Conservation (phyloP, 2,329 filamentous ascomycete genomes). For the Allantophomopsis lycopodina region DNA sequence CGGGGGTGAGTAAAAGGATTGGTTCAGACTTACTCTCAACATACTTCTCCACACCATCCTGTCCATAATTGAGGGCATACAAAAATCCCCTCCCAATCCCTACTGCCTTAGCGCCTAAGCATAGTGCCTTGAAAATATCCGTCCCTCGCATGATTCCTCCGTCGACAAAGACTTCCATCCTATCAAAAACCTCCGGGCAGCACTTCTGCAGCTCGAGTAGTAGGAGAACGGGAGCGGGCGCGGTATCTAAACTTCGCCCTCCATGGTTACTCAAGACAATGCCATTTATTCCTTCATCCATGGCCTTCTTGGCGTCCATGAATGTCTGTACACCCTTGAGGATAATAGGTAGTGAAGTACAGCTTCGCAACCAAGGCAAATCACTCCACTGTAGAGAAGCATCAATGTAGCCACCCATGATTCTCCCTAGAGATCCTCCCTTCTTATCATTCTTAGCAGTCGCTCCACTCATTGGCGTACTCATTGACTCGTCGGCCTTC, state of each 20-base stretch:
- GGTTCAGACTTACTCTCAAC: conserved; percentile 30
- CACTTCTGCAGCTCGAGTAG: conserved; percentile 48
- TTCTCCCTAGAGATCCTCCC: conserved; percentile 38
- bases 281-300: conserved; percentile 47
- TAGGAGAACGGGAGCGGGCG: conserved; percentile 39
- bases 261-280: conserved; percentile 63
- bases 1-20: not conserved
- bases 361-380: conserved; percentile 47
- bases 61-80: conserved; percentile 46
- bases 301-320: conserved; percentile 44
- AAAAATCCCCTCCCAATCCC: conserved; percentile 48
- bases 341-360: conserved; percentile 40
- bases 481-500: conserved; percentile 29
- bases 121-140: conserved; percentile 54
- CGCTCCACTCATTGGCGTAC: conserved; percentile 34
- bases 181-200: conserved; percentile 44
- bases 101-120: conserved; percentile 48
- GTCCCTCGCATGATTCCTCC: conserved; percentile 51
- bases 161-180: conserved; percentile 49
- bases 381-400: conserved; percentile 47
- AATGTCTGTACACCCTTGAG: conserved; percentile 60
- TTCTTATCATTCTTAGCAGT: conserved; percentile 34
- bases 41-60: conserved; percentile 38
- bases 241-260: conserved; percentile 38
- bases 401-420: conserved; percentile 44